Evolutionary conservation across 306 rosid genomes (phyloP), one percentile per base, ranked within the genome.

Genomic region (Castanopsis chinensis): DNA sequence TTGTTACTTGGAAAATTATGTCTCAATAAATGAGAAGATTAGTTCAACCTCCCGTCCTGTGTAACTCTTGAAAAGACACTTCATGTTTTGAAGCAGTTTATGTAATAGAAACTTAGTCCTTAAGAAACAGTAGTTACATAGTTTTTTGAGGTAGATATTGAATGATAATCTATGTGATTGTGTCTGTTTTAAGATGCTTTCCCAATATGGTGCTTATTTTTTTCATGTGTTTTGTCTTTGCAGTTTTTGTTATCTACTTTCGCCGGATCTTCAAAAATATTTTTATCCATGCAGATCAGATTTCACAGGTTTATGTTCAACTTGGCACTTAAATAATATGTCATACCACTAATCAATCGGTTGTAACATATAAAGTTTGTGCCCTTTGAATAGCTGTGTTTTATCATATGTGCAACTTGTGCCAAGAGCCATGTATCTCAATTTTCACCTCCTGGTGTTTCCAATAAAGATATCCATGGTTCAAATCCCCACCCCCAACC

Each of bases 191-290:
- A 76, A 79, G 37, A 74, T 56, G 30, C 72, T 76, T 73, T 52
- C 52, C 52, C 77, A 25, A 74, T 5, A 4, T 4, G 19, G 3
- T 76, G 41, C 35, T 71, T 6, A 53, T 27, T 18, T 37, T 72
- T 68, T 33, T n/a, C 67, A 57, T 30, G 7, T 76, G 52, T 45
- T 68, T 84, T 80, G 53, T 33, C 61, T 69, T 35, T 81, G 80
- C 99, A 94, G 99, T 91, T 74, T 90, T 91, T 85, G 92, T 92
- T 89, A 84, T 90, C 81, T 94, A 91, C 86, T 88, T 94, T 77
- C 89, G 96, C 68, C 93, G 93, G 76, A 91, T 94, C 82, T 94
- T 94, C 95, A 94, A 90, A 83, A 94, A 94, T 86, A 92, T 94
- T 77, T 92, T 94, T 82, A 90, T 83, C 83, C 99, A 94, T 5